A percentile compares a stretch with the other conserved stretches of the same genome.
These are phyloP conservation scores for Kodamaea laetipori DNA, from an alignment of 805 yeast species.

Conservation along the genomic window DNA sequence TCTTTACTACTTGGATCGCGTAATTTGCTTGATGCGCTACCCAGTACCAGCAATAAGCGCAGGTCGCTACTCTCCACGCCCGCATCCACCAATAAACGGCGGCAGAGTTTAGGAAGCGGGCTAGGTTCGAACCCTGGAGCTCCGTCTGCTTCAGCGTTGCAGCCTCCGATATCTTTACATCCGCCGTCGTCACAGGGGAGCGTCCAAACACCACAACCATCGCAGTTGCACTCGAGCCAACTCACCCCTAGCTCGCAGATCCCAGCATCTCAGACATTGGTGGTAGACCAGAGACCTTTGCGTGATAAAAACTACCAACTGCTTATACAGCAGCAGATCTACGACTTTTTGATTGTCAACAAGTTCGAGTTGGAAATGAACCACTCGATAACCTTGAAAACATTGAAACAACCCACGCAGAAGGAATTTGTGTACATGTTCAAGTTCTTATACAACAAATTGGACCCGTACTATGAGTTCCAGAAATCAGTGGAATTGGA, in stretches of 20 bases:
- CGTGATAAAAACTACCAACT: conserved; percentile 70
- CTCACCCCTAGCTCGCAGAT: conserved; percentile 12
- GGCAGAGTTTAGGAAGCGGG: conserved; percentile 22
- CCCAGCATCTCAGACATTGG: conserved; percentile 5
- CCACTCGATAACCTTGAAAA: conserved; percentile 64
- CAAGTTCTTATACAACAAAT: conserved; percentile 72
- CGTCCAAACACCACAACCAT: conserved; percentile 19
- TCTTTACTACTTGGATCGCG: conserved; percentile 23
- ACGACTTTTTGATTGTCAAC: conserved; percentile 60
- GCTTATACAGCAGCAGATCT: conserved; percentile 65
- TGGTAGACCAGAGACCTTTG: conserved; percentile 71
- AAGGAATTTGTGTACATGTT: conserved; percentile 79
- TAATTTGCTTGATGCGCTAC: conserved; percentile 17
- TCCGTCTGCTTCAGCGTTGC: conserved; percentile 5
- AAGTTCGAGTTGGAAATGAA: conserved; percentile 76
- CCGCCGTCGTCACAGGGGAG: conserved; percentile 21
- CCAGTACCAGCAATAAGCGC: conserved; percentile 21
- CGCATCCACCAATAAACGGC: conserved; percentile 31
- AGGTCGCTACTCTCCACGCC: conserved; percentile 37
- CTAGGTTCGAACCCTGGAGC: conserved; percentile 1
- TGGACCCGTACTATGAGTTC: conserved; percentile 80
- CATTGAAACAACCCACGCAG: conserved; percentile 79
- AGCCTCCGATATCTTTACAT: conserved; percentile 16
- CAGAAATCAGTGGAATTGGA: conserved; percentile 72
- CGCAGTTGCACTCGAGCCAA: conserved; percentile 14